These are phyloP conservation scores for Tetraselmis striata DNA, from an alignment of 139 green algal genomes.

Conservation along the genomic window DNA sequence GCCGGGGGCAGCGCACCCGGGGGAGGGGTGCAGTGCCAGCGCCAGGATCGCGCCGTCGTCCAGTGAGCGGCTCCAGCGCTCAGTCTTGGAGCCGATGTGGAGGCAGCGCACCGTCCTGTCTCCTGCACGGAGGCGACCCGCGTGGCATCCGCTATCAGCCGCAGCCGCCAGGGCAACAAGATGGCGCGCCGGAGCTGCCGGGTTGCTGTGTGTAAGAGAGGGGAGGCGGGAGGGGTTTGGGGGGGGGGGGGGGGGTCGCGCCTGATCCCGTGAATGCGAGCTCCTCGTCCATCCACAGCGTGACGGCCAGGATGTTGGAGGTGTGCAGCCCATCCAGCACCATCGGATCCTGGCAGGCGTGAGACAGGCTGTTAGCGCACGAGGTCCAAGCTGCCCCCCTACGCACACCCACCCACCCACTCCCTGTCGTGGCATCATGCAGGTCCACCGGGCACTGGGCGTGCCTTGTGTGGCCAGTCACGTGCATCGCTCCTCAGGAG, in stretches of 20 bases:
- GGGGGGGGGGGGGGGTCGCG: too few relatives aligned
- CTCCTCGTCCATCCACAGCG: slow-evolving; percentile 6
- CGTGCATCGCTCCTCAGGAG: neutral
- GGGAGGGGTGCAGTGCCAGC: neutral
- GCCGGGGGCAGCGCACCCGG: neutral
- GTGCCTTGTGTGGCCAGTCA: neutral
- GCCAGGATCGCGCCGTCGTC: neutral
- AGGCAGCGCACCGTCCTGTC: slow-evolving; percentile 9
- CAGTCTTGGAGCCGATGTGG: neutral
- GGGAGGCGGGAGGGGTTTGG: too few relatives aligned
- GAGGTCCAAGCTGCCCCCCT: too few relatives aligned
- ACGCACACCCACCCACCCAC: too few relatives aligned
- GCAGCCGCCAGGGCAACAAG: neutral
- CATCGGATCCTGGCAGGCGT: neutral
- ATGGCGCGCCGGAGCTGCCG: neutral
- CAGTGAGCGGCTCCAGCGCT: slow-evolving; percentile 5
- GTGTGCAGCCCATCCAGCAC: slow-evolving; percentile 16
- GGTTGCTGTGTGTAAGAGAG: too few relatives aligned
- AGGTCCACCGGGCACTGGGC: too few relatives aligned
- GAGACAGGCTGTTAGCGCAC: too few relatives aligned
- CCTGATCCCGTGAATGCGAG: slow-evolving; percentile 18
- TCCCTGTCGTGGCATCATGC: too few relatives aligned
- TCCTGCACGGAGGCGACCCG: neutral
- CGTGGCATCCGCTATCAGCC: neutral
- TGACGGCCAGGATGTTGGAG: slow-evolving; percentile 15